Evolutionary conservation across 352 stramenopile species (phyloP).

Genomic region (Phytophthora cactorum): DNA sequence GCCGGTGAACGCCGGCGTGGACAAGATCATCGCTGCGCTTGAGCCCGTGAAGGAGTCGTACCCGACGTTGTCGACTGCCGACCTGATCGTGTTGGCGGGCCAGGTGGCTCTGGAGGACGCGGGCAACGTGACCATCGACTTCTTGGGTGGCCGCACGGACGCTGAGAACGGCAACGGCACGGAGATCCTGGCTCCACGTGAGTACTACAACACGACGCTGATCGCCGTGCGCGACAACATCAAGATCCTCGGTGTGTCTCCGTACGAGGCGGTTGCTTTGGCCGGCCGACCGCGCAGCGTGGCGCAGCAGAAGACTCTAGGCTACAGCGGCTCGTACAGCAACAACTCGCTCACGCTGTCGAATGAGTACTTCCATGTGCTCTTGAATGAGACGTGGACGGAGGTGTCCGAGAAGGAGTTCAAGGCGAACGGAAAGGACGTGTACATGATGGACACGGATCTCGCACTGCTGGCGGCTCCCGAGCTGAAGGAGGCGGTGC

Average conservation of each 20-base stretch:
- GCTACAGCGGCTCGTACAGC: constrained; percentile 88
- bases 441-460: constrained; percentile 37
- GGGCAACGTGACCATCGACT: constrained; percentile 31
- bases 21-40: constrained; percentile 74
- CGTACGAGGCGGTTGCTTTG: constrained; percentile 93
- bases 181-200: constrained; percentile 90
- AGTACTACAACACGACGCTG: constrained; percentile 76
- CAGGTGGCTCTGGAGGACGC: constrained; percentile 42
- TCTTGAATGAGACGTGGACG: constrained; percentile 33
- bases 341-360: constrained; percentile 79
- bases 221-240: constrained; percentile 93
- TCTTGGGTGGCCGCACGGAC: constrained; percentile 61
- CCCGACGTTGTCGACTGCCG: constrained; percentile 87
- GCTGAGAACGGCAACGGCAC: constrained; percentile 67
- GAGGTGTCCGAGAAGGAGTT: constrained; percentile 29
- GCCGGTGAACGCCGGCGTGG: constrained; percentile 86
- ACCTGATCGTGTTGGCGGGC: constrained; percentile 92
- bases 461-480: constrained; percentile 30
- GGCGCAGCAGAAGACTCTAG: constrained; percentile 88
- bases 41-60: constrained; percentile 91
- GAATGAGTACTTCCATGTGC: constrained; percentile 49
- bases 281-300: constrained; percentile 88
- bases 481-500: constrained; percentile 26
- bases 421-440: constrained; percentile 31
- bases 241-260: constrained; percentile 90